Evolutionary conservation across 1,139 yeast species (phyloP), one percentile per base, ranked within the genome.

Genomic region (Lodderomyces pseudojiufengensis): DNA sequence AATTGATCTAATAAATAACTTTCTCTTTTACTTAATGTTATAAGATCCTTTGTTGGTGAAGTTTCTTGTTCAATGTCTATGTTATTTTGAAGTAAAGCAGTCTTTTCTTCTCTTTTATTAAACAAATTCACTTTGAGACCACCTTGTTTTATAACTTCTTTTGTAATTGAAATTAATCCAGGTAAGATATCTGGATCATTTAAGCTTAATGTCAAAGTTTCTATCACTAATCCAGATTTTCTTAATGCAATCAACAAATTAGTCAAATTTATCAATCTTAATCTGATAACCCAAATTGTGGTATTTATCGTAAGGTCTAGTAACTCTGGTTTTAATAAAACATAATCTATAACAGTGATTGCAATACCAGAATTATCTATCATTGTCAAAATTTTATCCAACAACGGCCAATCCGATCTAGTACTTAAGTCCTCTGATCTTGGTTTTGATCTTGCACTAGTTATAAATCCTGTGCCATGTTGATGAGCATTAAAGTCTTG

Each of bases 121-220:
- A 37, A 27, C 3, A 31, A 21, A 15, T 38, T 39, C 32, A 51
- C 37, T 22, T 45, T 43, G 23, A 55, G 38, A 4, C 53, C 56
- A 33, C 48, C 47, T 32, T 56, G 55, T 24, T 43, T 43, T 37
- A 59, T 42, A 15, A 59, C 40, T n/a, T 55, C 57, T 26, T 43
- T 50, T 1, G 52, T 52, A 27, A 59, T 50, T 25, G 50, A 46
- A 29, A 59, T 47, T n/a, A 57, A 35, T 2, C 66, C 66, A 3
- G 64, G 64, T 36, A 58, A 48, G 24, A 61, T 47, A 3, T 46
- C 47, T 5, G 61, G 52, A 36, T 61, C 63, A 23, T 49, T 52
- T 39, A 61, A 48, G 15, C 58, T 50, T 40, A 49, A 43, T 26
- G 51, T 45, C 30, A 61, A 38, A 12, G 55, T 44, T 33, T 59